These are phyloP conservation scores for Penicillium bovifimosum DNA, from an alignment of 495 filamentous ascomycete species.

Conservation along the genomic window DNA sequence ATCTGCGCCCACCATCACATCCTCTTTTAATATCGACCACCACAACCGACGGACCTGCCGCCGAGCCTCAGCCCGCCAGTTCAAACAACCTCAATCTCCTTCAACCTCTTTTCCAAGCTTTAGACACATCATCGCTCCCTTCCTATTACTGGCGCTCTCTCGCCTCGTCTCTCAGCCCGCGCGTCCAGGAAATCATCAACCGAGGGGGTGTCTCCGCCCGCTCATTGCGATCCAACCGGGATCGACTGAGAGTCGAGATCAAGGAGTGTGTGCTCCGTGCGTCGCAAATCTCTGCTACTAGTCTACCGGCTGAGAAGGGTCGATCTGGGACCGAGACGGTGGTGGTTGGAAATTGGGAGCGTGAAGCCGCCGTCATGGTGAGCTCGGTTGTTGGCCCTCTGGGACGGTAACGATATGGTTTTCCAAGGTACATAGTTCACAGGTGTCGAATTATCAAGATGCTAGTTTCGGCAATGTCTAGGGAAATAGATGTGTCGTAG, in stretches of 20 bases:
- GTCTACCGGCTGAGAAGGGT: constrained; percentile 34
- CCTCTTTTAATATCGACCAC: constrained; percentile 46
- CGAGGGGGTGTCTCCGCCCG: constrained; percentile 80
- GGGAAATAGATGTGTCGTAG: not conserved
- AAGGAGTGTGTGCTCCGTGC: constrained; percentile 78
- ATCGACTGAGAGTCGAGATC: constrained; percentile 69
- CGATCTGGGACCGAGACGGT: constrained; percentile 34
- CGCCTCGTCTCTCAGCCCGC: constrained; percentile 66
- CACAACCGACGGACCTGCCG: constrained; percentile 2
- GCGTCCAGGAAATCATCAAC: constrained; percentile 76
- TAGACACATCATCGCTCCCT: constrained; percentile 82
- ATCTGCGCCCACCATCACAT: constrained; percentile 59
- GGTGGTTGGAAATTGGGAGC: constrained; percentile 64
- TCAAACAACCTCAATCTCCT: constrained; percentile 52
- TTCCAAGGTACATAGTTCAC: not conserved
- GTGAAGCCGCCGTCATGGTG: constrained; percentile 94
- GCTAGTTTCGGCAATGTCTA: no score
- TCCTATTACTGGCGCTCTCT: constrained; percentile 90
- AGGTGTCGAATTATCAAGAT: not conserved
- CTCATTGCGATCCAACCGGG: constrained; percentile 69
- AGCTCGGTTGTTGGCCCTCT: constrained; percentile 58
- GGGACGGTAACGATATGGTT: constrained; percentile 27
- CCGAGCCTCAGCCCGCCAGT: constrained; percentile 4
- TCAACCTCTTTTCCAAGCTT: constrained; percentile 62
- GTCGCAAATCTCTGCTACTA: constrained; percentile 53